A percentile compares a stretch with the other conserved stretches of the same genome.
phyloP scores from a whole-genome alignment of 148 eudicot species.

The Hydrangea macrophylla region DNA sequence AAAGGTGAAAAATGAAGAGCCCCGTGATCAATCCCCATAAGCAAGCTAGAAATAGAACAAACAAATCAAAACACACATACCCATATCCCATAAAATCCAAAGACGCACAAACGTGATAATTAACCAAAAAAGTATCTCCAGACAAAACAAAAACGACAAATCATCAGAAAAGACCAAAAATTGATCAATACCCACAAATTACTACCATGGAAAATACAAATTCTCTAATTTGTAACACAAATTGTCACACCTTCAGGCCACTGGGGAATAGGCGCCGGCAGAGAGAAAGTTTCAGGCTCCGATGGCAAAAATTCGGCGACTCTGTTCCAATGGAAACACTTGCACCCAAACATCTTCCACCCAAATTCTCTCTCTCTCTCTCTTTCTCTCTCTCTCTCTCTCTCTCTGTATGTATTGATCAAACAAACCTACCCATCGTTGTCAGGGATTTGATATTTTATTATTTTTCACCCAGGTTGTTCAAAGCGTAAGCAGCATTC shows the following conservation, averaged over 20 bases:
- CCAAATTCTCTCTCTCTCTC: not conserved
- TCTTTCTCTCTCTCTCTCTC: too few relatives aligned
- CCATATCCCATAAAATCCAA: not conserved
- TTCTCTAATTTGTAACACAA: not conserved
- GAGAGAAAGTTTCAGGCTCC: conserved; percentile 42
- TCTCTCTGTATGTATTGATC: too few relatives aligned
- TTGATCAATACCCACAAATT: conserved; percentile 2
- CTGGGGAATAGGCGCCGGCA: conserved; percentile 68
- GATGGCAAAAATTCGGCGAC: conserved; percentile 18
- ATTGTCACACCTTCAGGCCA: conserved; percentile 67
- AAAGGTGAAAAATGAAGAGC: too few relatives aligned
- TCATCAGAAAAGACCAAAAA: not conserved
- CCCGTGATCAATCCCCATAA: not conserved
- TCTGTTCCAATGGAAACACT: conserved; percentile 29
- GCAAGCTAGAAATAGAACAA: not conserved
- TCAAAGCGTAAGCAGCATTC: too few relatives aligned
- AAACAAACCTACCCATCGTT: too few relatives aligned
- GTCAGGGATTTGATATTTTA: too few relatives aligned
- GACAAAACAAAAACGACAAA: not conserved
- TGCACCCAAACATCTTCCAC: conserved; percentile 35
- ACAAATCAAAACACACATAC: not conserved
- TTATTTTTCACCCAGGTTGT: too few relatives aligned
- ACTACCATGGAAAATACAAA: not conserved
- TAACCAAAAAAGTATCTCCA: not conserved
- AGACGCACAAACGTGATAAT: not conserved